phyloP scores from a whole-genome alignment of 768 basidiomycete species.

The Xanthoconium purpureum region DNA sequence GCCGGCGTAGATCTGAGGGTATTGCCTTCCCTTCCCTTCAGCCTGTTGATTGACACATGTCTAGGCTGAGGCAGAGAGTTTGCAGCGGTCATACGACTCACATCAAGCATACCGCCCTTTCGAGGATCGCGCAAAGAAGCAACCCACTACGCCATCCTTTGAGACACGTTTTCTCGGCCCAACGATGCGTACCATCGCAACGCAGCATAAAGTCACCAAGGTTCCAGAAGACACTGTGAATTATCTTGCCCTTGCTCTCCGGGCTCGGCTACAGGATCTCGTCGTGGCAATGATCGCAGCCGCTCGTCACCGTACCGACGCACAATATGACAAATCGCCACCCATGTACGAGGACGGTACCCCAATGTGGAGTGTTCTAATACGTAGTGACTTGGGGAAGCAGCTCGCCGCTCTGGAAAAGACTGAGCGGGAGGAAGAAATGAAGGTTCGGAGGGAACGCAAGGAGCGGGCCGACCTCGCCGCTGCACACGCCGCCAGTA shows the following conservation, averaged over 20 bases:
- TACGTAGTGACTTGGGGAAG: slow-evolving; percentile 78
- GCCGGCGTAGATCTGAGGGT: slow-evolving; percentile 86
- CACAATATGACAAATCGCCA: slow-evolving; percentile 65
- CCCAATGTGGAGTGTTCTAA: slow-evolving; percentile 80
- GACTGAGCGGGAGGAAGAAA: slow-evolving; percentile 82
- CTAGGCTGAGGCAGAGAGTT: slow-evolving; percentile 85
- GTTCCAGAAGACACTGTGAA: slow-evolving; percentile 71
- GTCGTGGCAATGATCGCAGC: slow-evolving; percentile 67
- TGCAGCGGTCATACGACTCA: slow-evolving; percentile 64
- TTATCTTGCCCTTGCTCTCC: slow-evolving; percentile 77
- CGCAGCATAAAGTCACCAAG: slow-evolving; percentile 63
- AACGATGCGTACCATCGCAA: slow-evolving; percentile 65
- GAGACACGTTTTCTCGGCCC: slow-evolving; percentile 61
- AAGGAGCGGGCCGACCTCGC: slow-evolving; percentile 74
- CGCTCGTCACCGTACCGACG: slow-evolving; percentile 63
- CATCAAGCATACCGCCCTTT: slow-evolving; percentile 62
- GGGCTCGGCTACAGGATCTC: slow-evolving; percentile 68
- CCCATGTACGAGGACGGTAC: slow-evolving; percentile 62
- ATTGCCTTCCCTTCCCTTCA: slow-evolving; percentile 17
- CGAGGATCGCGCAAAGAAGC: slow-evolving; percentile 79
- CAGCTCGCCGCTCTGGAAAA: slow-evolving; percentile 74
- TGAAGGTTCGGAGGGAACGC: slow-evolving; percentile 66
- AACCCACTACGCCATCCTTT: slow-evolving; percentile 66
- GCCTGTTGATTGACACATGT: background rate
- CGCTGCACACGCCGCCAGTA: slow-evolving; percentile 63